Evolutionary conservation across 2,329 filamentous ascomycete genomes (phyloP).

Genomic region (Plectosphaerella cucumerina): DNA sequence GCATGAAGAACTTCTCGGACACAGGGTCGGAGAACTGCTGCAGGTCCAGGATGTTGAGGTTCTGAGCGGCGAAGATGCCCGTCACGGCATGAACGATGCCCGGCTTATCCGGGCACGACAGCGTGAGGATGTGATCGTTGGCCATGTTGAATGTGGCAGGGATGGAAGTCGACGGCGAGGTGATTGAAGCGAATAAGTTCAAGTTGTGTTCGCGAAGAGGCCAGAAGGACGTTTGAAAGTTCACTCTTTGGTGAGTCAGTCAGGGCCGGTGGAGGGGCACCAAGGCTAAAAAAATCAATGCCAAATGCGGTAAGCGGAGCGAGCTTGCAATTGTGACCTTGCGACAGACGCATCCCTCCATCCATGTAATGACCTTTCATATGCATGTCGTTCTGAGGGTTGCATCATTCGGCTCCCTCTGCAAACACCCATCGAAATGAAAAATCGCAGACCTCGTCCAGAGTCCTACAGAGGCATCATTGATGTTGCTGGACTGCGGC

Average conservation of each 20-base stretch:
- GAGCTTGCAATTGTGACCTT: neutral
- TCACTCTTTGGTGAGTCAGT: neutral
- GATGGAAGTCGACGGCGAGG: neutral
- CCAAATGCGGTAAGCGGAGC: neutral
- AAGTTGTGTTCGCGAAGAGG: too few relatives aligned
- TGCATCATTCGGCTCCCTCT: too few relatives aligned
- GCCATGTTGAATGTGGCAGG: constrained; percentile 26
- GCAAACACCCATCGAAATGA: too few relatives aligned
- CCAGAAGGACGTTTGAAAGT: too few relatives aligned
- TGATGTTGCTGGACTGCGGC: too few relatives aligned
- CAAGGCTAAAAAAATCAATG: neutral
- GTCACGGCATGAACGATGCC: constrained; percentile 85
- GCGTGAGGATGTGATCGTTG: constrained; percentile 67
- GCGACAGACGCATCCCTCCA: too few relatives aligned
- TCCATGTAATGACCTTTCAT: too few relatives aligned
- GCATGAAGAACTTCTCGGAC: constrained; percentile 80
- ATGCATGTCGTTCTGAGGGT: too few relatives aligned
- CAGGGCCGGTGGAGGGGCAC: neutral
- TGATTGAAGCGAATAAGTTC: neutral
- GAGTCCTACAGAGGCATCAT: too few relatives aligned
- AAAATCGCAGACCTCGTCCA: too few relatives aligned
- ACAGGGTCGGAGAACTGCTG: constrained; percentile 78
- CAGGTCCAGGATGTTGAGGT: constrained; percentile 78
- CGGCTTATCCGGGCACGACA: constrained; percentile 79
- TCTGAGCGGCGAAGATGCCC: constrained; percentile 66